These are phyloP conservation scores for Yarrowia phangngaensis DNA, from an alignment of 805 yeast genomes.

Conservation along the genomic window DNA sequence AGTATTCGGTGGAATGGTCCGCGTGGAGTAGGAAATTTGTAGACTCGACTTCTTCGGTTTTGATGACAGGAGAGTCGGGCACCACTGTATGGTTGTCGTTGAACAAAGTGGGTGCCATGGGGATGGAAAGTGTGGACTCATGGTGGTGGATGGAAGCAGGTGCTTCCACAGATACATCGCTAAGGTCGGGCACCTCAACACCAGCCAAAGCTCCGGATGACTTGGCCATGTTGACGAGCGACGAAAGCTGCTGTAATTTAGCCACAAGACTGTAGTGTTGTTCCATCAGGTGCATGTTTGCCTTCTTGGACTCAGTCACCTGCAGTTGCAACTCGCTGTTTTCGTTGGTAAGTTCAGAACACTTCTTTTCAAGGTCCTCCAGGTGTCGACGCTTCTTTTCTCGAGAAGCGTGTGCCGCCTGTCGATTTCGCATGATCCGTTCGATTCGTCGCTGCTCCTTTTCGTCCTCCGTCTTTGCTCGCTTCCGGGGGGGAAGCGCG, in stretches of 20 bases:
- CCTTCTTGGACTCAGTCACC: conserved; percentile 28
- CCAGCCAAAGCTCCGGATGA: conserved; percentile 31
- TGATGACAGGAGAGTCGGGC: conserved; percentile 25
- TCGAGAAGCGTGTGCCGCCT: conserved; percentile 96
- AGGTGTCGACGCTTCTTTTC: conserved; percentile 94
- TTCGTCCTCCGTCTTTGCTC: conserved; percentile 95
- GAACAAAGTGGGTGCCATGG: conserved; percentile 14
- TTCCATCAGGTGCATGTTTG: conserved; percentile 30
- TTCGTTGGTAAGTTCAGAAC: conserved; percentile 35
- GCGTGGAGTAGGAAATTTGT: conserved; percentile 23
- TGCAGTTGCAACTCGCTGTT: conserved; percentile 34
- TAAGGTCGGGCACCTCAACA: conserved; percentile 22
- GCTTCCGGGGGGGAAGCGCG: conserved; percentile 85
- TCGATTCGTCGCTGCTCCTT: conserved; percentile 95
- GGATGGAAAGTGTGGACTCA: background rate
- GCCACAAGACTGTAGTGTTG: conserved; percentile 31
- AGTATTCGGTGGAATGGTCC: too few relatives aligned
- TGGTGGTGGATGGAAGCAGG: conserved; percentile 1
- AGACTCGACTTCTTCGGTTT: conserved; percentile 24
- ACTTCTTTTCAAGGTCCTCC: conserved; percentile 68
- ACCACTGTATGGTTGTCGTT: conserved; percentile 3
- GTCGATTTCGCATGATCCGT: conserved; percentile 85
- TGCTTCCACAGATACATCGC: conserved; percentile 1
- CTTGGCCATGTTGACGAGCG: conserved; percentile 31
- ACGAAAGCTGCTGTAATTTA: conserved; percentile 29